Base-by-base conservation (phyloP, 2,329 filamentous ascomycete species). In the Botryotinia narcissicola region DNA sequence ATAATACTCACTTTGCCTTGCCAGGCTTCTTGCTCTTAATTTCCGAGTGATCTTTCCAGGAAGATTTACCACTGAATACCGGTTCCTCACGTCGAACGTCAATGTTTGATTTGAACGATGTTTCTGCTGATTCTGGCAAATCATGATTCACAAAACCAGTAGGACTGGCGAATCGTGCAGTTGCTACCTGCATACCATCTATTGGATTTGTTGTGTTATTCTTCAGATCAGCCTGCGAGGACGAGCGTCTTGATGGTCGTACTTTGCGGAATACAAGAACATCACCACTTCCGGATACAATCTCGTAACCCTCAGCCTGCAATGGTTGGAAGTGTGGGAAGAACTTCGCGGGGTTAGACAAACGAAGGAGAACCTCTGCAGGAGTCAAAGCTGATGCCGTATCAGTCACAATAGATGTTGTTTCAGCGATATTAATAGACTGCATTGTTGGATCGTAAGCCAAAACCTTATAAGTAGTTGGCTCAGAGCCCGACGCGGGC, bases 261-360 rank as follows among this genome's bases (percentile, higher is more conserved):
- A 88, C 85, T 81, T 91, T 90, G 75, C 89, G 89, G 78, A 93
- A 91, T 6, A 93, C 86, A 40, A 93, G 84, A 7, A 92, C 84
- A 75, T 93, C 86, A 9, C 86, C 87, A 66, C 85, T 85, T 1
- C 90, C 90, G 3, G 90, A 89, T 1, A 90, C 86, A 57, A 92
- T 89, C 77, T 92, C 90, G 75, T 89, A 93, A 0, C 91, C 91
- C 72, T 91, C 84, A 0, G 84, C 83, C 74, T 90, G 85, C 2
- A 92, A 84, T 1, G 85, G 81, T 5, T 84, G 83, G 73, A 93
- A 89, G 76, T 92, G 85, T 6, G 90, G 86, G 20, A 92, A 85
- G 81, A 93, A 93, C 76, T 89, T 88, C 68, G 87, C 85, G 0
- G 91, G 90, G 75, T 91, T 87, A 0, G 88, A 87, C 29, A 93